Base-by-base conservation (phyloP, 2,329 filamentous ascomycete species). In the Alternaria angustiovoidea region DNA sequence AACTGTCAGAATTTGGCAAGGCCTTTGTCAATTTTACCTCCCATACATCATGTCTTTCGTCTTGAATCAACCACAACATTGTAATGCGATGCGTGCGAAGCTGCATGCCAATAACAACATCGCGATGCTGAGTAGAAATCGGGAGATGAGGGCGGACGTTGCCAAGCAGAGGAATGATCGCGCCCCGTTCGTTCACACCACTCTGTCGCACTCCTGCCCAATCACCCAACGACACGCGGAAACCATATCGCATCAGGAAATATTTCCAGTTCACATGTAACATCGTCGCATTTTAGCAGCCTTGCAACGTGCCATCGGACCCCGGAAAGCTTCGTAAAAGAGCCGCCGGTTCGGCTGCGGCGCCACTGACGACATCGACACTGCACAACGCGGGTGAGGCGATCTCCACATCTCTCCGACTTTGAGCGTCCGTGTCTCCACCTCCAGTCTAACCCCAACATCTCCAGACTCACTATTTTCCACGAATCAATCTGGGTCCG, bases 271-370 rank as follows among this genome's bases (percentile, higher is more conserved):
- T 51, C 54, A 61, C 53, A 61, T 57, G 58, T 22, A 38, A 47
- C 47, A 24, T 52, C 22, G 20, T 30, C 32, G 4, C 46, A 16
- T 55, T 24, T 32, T 44, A 22, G 57, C 22, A 41, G 36, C 18
- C 43, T n/a, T 22, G 43, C 26, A 34, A 43, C 9, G 22, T 83
- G 86, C 62, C 52, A 38, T 51, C 51, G 36, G 56, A 57, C 51
- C 49, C 57, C 20, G 41, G 18, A 26, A 16, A 39, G 24, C 9
- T 41, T 30, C 44, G 39, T 39, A 30, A 43, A 43, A 42, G 53
- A 52, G 53, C 57, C 47, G 57, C 53, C 20, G 34, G 36, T 43
- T 42, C 51, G 43, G 34, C 47, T 36, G 54, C 26, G 32, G 43
- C 58, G 63, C 61, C 61, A 64, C 58, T 47, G 34, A 59, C 54